Percentiles rank a stretch among this genome's conserved stretches.
Conservation (phyloP, 2,329 filamentous ascomycete genomes). For the Fusarium subtropicale region DNA sequence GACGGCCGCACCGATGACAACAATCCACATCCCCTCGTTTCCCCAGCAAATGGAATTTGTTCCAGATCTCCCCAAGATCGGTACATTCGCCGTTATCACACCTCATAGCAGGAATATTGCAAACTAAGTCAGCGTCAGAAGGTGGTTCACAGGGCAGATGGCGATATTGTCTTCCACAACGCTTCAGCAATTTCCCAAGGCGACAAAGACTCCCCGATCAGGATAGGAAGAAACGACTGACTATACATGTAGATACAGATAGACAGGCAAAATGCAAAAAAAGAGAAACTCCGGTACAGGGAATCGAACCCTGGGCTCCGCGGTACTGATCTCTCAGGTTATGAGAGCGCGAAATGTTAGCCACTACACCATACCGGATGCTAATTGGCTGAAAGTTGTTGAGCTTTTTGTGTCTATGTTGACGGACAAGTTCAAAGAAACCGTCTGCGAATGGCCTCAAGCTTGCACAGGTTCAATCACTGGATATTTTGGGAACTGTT, state of each 20-base stretch:
- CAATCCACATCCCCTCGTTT: fast-evolving
- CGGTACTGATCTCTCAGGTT: slow-evolving; percentile 39
- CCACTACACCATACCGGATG: slow-evolving; percentile 52
- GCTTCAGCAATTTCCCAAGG: no score
- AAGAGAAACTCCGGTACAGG: slow-evolving; percentile 1
- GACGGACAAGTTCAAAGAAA: fast-evolving
- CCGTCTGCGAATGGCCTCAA: neutral
- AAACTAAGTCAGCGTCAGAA: neutral
- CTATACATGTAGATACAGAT: no score
- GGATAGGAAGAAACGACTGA: no score
- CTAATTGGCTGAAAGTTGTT: neutral
- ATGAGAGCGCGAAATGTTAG: slow-evolving; percentile 52
- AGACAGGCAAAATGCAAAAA: neutral
- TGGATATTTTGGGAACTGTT: no score
- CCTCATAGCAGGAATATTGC: neutral
- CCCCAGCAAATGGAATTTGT: neutral
- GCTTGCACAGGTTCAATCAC: no score
- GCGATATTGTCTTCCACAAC: neutral
- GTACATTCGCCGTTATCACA: fast-evolving
- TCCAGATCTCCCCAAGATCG: neutral
- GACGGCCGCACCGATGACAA: neutral
- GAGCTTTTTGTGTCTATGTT: fast-evolving
- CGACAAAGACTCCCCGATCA: no score
- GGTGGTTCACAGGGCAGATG: neutral
- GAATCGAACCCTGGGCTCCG: slow-evolving; percentile 12